A percentile compares a stretch with the other conserved stretches of the same genome.
Evolutionary conservation across 371 early-diverging fungal genomes (phyloP).

Genomic region (Rhizopus arrhizus): DNA sequence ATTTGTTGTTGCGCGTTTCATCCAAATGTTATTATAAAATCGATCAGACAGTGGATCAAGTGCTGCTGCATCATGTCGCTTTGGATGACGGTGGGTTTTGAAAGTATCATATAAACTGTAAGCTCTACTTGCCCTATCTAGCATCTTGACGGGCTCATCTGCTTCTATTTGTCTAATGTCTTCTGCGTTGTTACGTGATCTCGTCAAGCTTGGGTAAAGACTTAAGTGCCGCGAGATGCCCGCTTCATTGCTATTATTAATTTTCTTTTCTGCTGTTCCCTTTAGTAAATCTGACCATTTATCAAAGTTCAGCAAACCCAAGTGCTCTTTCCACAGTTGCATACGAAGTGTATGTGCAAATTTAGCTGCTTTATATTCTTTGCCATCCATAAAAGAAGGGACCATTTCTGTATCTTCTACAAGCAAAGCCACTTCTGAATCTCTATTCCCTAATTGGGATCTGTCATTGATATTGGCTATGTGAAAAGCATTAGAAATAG

Average conservation of each 20-base stretch:
- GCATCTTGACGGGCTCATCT: constrained; percentile 41
- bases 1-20: constrained; percentile 65
- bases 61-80: constrained; percentile 52
- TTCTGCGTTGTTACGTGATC: constrained; percentile 25
- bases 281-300: constrained; percentile 39
- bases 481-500: too few relatives aligned
- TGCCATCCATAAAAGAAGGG: constrained; percentile 71
- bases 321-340: constrained; percentile 85
- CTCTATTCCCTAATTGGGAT: constrained; percentile 84
- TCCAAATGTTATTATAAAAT: constrained; percentile 69
- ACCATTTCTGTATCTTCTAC: constrained; percentile 79
- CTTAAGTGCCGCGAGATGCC: constrained; percentile 13
- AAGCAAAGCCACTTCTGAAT: constrained; percentile 89
- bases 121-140: constrained; percentile 42
- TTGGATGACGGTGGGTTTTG: constrained; percentile 18
- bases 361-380: constrained; percentile 70
- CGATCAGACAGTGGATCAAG: constrained; percentile 76
- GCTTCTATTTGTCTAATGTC: constrained; percentile 37
- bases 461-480: constrained; percentile 61
- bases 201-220: constrained; percentile 34
- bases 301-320: constrained; percentile 65
- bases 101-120: constrained; percentile 45
- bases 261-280: not conserved
- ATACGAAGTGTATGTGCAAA: constrained; percentile 79
- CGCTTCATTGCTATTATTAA: not conserved